phyloP scores from a whole-genome alignment of 2,329 filamentous ascomycete species.

The Hysterium pulicare region DNA sequence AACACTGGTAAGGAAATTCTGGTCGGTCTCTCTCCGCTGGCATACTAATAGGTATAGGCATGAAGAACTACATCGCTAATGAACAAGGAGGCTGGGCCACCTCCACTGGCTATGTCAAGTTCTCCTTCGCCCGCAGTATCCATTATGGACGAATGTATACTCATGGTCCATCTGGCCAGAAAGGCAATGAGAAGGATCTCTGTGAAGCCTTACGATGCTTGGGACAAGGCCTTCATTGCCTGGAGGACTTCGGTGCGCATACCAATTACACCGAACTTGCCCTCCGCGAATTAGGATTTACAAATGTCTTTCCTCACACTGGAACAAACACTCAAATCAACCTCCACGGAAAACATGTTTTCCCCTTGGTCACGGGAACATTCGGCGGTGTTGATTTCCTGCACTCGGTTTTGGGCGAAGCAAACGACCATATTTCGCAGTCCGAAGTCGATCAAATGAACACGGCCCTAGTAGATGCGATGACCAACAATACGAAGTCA shows the following conservation, averaged over 20 bases:
- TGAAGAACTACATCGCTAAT: constrained; percentile 99
- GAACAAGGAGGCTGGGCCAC: constrained; percentile 86
- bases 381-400: constrained; percentile 53
- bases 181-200: constrained; percentile 44
- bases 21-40: too few species aligned
- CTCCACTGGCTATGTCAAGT: constrained; percentile 72
- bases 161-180: constrained; percentile 39
- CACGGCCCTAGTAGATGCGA: constrained; percentile 41
- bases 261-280: constrained; percentile 55
- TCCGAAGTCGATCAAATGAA: constrained; percentile 48
- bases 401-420: constrained; percentile 50
- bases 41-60: constrained; percentile 54
- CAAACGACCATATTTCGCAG: constrained; percentile 49
- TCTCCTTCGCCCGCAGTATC: constrained; percentile 48
- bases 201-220: constrained; percentile 50
- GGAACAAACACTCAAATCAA: constrained; percentile 46
- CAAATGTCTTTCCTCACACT: constrained; percentile 52
- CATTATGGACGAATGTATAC: constrained; percentile 49
- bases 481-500: constrained; percentile 27
- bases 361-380: constrained; percentile 53
- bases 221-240: constrained; percentile 52
- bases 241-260: constrained; percentile 55
- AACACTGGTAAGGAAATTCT: constrained; percentile 26
- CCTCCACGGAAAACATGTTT: constrained; percentile 47
- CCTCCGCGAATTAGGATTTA: constrained; percentile 49